Conservation (phyloP, 2,329 filamentous ascomycete genomes). For the Harringtonia lauricola region DNA sequence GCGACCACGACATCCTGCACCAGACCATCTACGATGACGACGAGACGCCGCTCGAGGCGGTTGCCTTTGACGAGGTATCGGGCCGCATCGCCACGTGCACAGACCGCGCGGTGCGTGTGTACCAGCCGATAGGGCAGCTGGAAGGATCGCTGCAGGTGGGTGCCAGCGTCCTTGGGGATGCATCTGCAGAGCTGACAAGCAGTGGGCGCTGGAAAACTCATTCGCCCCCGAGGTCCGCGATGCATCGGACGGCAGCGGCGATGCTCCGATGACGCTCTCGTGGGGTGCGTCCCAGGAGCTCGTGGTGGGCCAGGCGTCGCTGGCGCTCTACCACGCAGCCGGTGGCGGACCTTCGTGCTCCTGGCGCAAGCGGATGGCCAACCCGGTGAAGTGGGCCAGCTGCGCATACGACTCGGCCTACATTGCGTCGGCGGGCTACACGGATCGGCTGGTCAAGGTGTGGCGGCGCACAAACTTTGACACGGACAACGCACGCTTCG, state of each 20-base stretch:
- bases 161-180: background rate
- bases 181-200: background rate
- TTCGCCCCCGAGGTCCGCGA: constrained; percentile 7
- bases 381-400: constrained; percentile 58
- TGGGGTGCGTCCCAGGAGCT: constrained; percentile 86
- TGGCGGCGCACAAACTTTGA: constrained; percentile 86
- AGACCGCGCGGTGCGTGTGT: constrained; percentile 57
- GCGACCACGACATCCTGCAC: constrained; percentile 60
- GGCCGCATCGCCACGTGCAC: constrained; percentile 79
- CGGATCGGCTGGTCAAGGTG: constrained; percentile 80
- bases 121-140: constrained; percentile 60
- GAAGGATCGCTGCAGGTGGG: constrained; percentile 65
- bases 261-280: constrained; percentile 44
- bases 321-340: constrained; percentile 58
- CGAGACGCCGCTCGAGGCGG: constrained; percentile 53
- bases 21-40: constrained; percentile 89
- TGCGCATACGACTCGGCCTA: constrained; percentile 82
- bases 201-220: constrained; percentile 55
- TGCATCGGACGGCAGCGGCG: constrained; percentile 28
- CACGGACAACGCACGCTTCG: constrained; percentile 72
- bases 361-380: constrained; percentile 69
- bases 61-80: constrained; percentile 69
- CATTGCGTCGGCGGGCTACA: constrained; percentile 67
- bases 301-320: constrained; percentile 58
- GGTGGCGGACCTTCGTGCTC: constrained; percentile 40